phyloP scores from a whole-genome alignment of 2,329 filamentous ascomycete species.

The Nothophaeocryptopus gaeumannii region DNA sequence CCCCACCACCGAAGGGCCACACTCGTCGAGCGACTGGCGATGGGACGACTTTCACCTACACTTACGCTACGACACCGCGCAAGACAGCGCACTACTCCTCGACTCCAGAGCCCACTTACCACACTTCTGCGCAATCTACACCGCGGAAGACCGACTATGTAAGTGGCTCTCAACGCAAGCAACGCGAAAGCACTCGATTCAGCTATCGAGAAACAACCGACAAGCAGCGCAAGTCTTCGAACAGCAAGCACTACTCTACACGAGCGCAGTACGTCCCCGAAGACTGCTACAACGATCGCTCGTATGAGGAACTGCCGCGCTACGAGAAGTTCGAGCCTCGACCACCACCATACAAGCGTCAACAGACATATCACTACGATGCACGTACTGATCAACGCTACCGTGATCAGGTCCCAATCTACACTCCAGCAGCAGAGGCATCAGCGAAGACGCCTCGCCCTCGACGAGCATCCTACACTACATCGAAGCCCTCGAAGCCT shows the following conservation, averaged over 20 bases:
- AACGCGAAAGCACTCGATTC: conserved; percentile 43
- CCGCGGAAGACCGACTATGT: conserved; percentile 61
- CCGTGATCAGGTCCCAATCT: conserved; percentile 50
- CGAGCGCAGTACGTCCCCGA: conserved; percentile 47
- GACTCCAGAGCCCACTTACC: conserved; percentile 30
- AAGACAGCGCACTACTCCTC: conserved; percentile 20
- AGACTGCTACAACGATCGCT: conserved; percentile 55
- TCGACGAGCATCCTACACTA: conserved; percentile 45
- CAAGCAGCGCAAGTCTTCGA: conserved; percentile 34
- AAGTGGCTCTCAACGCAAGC: conserved; percentile 56
- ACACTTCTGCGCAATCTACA: conserved; percentile 47
- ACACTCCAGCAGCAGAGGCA: conserved; percentile 38
- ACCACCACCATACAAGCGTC: conserved; percentile 51
- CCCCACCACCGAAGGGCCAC: conserved; percentile 50
- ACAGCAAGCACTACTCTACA: conserved; percentile 50
- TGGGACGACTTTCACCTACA: conserved; percentile 45
- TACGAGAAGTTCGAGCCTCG: conserved; percentile 42
- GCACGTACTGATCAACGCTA: conserved; percentile 51
- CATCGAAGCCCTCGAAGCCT: conserved; percentile 46
- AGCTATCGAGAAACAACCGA: conserved; percentile 55
- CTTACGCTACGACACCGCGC: conserved; percentile 32
- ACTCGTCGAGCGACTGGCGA: conserved; percentile 56
- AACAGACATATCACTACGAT: conserved; percentile 52
- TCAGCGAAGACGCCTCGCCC: conserved; percentile 35
- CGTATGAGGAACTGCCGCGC: conserved; percentile 42